These are phyloP conservation scores for Boletus hoseneyae DNA, from an alignment of 1,284 basidiomycete species.

Conservation along the genomic window DNA sequence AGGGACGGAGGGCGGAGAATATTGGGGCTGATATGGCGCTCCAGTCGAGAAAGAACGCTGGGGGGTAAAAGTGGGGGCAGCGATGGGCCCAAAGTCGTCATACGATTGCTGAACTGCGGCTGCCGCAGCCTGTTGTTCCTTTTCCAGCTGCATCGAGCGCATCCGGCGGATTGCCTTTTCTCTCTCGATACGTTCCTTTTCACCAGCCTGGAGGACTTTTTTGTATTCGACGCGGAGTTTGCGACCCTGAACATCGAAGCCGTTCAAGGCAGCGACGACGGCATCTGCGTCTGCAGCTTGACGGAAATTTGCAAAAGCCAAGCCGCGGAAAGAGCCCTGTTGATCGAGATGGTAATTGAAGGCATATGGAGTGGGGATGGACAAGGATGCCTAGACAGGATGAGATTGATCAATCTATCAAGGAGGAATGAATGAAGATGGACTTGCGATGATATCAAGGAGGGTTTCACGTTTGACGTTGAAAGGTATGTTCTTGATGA, in stretches of 20 bases:
- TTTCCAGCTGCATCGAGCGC: slow-evolving; percentile 93
- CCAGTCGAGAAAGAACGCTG: slow-evolving; percentile 64
- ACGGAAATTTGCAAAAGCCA: slow-evolving; percentile 99
- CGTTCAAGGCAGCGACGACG: slow-evolving; percentile 93
- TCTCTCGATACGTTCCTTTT: slow-evolving; percentile 98
- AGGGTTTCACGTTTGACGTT: slow-evolving; percentile 95
- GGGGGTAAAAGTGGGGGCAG: slow-evolving; percentile 48
- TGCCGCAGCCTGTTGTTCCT: slow-evolving; percentile 48
- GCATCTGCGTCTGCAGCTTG: slow-evolving; percentile 89
- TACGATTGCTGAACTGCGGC: slow-evolving; percentile 41
- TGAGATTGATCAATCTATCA: slow-evolving; percentile 16
- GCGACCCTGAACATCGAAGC: slow-evolving; percentile 96
- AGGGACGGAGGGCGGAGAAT: slow-evolving; percentile 55
- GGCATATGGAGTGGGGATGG: slow-evolving; percentile 97
- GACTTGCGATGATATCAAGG: slow-evolving; percentile 89
- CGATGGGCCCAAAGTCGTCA: slow-evolving; percentile 65
- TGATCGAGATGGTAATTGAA: slow-evolving; percentile 99
- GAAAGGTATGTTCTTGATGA: slow-evolving; percentile 99
- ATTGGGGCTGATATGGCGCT: slow-evolving; percentile 56
- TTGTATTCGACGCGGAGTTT: slow-evolving; percentile 99
- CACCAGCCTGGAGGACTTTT: slow-evolving; percentile 97
- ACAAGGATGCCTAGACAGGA: slow-evolving; percentile 70
- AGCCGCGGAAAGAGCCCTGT: slow-evolving; percentile 91
- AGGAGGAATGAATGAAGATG: slow-evolving; percentile 10
- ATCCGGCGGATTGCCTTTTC: slow-evolving; percentile 99